These are phyloP conservation scores for Trichoderma cornu-damae DNA, from an alignment of 2,329 filamentous ascomycete species.

Conservation along the genomic window DNA sequence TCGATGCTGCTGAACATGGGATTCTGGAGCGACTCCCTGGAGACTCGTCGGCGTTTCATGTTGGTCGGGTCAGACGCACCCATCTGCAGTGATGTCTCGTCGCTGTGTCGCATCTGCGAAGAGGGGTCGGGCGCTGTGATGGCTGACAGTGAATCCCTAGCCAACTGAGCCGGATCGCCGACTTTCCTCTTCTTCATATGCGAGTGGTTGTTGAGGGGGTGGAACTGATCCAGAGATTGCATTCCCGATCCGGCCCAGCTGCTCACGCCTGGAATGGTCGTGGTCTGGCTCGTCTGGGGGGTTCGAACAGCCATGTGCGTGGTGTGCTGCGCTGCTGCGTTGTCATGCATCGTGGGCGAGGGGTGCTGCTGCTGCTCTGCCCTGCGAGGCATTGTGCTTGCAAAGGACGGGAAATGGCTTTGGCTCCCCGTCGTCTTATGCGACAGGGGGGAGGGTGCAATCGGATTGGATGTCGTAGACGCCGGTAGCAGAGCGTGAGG, in stretches of 20 bases:
- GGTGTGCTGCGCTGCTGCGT: background rate
- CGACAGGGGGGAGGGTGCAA: constrained; percentile 20
- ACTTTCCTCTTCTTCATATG: constrained; percentile 6
- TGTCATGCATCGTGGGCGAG: background rate
- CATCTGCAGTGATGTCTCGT: constrained; percentile 19
- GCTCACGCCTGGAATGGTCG: background rate
- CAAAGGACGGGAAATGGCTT: constrained; percentile 1
- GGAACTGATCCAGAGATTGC: constrained; percentile 10
- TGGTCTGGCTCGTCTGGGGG: background rate
- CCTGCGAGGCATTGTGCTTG: constrained; percentile 1
- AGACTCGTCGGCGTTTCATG: constrained; percentile 28
- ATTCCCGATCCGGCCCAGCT: constrained; percentile 10
- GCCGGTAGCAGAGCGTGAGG: background rate
- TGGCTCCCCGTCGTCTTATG: constrained; percentile 18
- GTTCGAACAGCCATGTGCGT: background rate
- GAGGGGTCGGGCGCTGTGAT: background rate
- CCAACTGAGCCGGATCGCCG: constrained; percentile 4
- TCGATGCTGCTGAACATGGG: constrained; percentile 5
- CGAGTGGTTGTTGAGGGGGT: constrained; percentile 4
- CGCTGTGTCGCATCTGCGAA: constrained; percentile 10
- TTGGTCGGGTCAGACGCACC: constrained; percentile 17
- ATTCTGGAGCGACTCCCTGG: constrained; percentile 23
- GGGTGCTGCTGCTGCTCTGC: constrained; percentile 6
- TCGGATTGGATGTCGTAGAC: constrained; percentile 3
- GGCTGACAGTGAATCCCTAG: background rate